Base-by-base conservation (phyloP, 805 yeast genomes). In the Clavispora vitiphila region DNA sequence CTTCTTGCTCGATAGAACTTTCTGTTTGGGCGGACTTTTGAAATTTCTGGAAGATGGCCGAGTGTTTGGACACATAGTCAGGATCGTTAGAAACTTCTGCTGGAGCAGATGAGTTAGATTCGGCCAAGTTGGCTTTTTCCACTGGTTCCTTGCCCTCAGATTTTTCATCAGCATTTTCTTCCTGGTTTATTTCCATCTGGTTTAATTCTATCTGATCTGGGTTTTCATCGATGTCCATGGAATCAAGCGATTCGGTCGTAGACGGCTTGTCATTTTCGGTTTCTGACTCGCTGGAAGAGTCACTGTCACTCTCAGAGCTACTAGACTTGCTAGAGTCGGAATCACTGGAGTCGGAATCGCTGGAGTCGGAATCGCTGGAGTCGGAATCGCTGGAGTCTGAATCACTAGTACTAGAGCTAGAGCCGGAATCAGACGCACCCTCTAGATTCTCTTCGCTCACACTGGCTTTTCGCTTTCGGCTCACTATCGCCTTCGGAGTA, bases 41-140 rank as follows among this genome's bases (percentile, higher is more conserved):
- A 59, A 81, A 82, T 54, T 84, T 71, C 14, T 72, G 60, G 11
- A 83, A 60, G 11, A 84, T 69, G 0, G 75, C 57, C 3, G 71
- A 60, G 56, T 78, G 83, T 45, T 77, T 76, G 3, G 69, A 55
- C 8, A 42, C 11, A 27, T 58, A 51, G 8, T 43, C 48, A 23
- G 44, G 48, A 41, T 49, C 52, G 15, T 42, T 26, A 16, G 45
- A 39, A 21, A 42, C 40, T 14, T 32, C 40, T 32, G n/a, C n/a
- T n/a, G n/a, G n/a, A n/a, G n/a, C n/a, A n/a, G n/a, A n/a, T n/a
- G n/a, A n/a, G n/a, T n/a, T n/a, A n/a, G n/a, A n/a, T n/a, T n/a
- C n/a, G n/a, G n/a, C n/a, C n/a, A n/a, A n/a, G n/a, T n/a, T n/a
- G n/a, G n/a, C n/a, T n/a, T n/a, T n/a, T n/a, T n/a, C n/a, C n/a